Conservation (phyloP, 2,329 filamentous ascomycete genomes). For the Ceratocystis variospora region DNA sequence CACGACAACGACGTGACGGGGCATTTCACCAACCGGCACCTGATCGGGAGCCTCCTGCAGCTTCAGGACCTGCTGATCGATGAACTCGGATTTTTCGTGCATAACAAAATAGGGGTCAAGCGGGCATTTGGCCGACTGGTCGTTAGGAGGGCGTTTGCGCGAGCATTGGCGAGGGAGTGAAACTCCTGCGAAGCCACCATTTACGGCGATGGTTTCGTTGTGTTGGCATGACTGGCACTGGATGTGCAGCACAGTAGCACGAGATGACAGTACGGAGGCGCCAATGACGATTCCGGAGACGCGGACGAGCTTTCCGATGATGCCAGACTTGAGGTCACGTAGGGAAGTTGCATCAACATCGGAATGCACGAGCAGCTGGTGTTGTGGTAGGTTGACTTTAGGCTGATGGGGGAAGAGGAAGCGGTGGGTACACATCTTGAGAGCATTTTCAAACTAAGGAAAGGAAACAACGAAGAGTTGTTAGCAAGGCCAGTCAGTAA, state of each 20-base stretch:
- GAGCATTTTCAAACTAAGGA: constrained; percentile 69
- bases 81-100: constrained; percentile 86
- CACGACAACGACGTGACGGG: constrained; percentile 85
- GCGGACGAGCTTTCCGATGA: constrained; percentile 85
- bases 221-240: constrained; percentile 79
- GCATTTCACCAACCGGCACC: constrained; percentile 90
- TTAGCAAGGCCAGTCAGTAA: not conserved
- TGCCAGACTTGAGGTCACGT: constrained; percentile 80
- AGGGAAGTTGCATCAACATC: constrained; percentile 84
- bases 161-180: constrained; percentile 69
- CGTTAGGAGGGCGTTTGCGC: constrained; percentile 48
- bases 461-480: not conserved
- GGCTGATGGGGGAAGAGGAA: constrained; percentile 74
- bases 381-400: constrained; percentile 61
- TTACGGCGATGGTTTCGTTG: constrained; percentile 53
- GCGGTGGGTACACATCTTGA: constrained; percentile 81
- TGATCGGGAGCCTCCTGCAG: constrained; percentile 95
- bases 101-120: constrained; percentile 92
- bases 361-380: constrained; percentile 90
- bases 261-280: constrained; percentile 90
- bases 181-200: constrained; percentile 77
- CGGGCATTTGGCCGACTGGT: constrained; percentile 62
- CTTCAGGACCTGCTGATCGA: constrained; percentile 96
- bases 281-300: constrained; percentile 97
- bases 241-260: constrained; percentile 74